A percentile compares a stretch with the other conserved stretches of the same genome.
These are phyloP conservation scores for Backusella macrospora DNA, from an alignment of 192 early-diverging fungal species.

Conservation along the genomic window DNA sequence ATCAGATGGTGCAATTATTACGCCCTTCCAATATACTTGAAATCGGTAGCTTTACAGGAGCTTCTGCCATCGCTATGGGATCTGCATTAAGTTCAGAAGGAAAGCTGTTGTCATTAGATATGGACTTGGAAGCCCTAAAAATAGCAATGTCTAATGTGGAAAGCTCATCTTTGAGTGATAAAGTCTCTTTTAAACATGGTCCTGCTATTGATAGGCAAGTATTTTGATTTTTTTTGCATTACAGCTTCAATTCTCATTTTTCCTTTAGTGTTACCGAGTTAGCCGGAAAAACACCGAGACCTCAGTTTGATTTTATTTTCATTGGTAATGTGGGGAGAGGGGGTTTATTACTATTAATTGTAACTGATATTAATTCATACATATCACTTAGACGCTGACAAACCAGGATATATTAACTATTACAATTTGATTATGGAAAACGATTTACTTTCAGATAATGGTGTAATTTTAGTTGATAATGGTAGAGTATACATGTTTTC, in stretches of 20 bases:
- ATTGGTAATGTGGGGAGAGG: conserved; percentile 15
- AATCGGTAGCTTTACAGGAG: conserved; percentile 70
- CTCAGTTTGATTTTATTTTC: conserved; percentile 19
- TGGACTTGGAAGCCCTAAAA: conserved; percentile 46
- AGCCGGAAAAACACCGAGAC: neutral
- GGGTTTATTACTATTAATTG: neutral
- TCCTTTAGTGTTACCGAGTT: neutral
- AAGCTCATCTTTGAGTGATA: conserved; percentile 35
- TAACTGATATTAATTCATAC: neutral
- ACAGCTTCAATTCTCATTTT: neutral
- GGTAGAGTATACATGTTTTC: conserved; percentile 34
- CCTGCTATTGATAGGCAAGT: conserved; percentile 37
- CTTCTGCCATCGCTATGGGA: conserved; percentile 67
- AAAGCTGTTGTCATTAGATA: conserved; percentile 55
- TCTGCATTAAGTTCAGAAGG: conserved; percentile 48
- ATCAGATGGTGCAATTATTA: conserved; percentile 53
- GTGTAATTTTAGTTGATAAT: conserved; percentile 71
- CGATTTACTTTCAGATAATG: conserved; percentile 56
- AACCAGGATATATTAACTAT: conserved; percentile 64
- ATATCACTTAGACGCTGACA: conserved; percentile 65
- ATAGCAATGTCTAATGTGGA: conserved; percentile 50
- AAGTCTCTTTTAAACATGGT: conserved; percentile 50
- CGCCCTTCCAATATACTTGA: conserved; percentile 62
- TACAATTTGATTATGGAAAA: conserved; percentile 64
- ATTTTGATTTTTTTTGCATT: neutral